Evolutionary conservation across 2,329 filamentous ascomycete species (phyloP).

Genomic region (Neofusicoccum kwambonambiense): DNA sequence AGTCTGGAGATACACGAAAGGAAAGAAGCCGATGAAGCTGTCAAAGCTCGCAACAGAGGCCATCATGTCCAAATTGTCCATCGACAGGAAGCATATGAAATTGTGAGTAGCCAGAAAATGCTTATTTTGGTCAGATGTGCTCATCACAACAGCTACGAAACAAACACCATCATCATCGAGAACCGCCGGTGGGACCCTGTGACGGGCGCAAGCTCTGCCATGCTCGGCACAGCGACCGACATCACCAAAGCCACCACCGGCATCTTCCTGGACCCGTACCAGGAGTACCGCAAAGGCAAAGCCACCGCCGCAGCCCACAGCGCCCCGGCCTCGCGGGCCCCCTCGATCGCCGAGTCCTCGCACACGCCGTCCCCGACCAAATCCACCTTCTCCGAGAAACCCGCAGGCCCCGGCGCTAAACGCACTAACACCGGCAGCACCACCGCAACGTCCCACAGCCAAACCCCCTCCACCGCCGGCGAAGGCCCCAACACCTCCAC

Average conservation of each 20-base stretch:
- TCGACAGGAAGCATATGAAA: neutral
- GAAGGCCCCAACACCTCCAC: neutral
- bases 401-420: neutral
- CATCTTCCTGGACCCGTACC: conserved; percentile 40
- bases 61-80: neutral
- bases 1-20: conserved; percentile 56
- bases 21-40: neutral
- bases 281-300: conserved; percentile 1
- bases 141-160: neutral
- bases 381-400: neutral
- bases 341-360: neutral
- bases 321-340: neutral
- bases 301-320: neutral
- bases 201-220: conserved; percentile 60
- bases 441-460: neutral
- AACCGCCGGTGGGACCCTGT: conserved; percentile 58
- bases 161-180: conserved; percentile 23
- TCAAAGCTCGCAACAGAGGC: neutral
- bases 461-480: neutral
- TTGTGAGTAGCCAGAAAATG: neutral
- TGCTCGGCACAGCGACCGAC: conserved; percentile 55
- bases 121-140: neutral
- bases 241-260: conserved; percentile 59
- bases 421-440: neutral
- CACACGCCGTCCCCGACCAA: neutral